Evolutionary conservation across 129 eudicot genomes (phyloP), one percentile per base, ranked within the genome.

Genomic region (Flaveria robusta): DNA sequence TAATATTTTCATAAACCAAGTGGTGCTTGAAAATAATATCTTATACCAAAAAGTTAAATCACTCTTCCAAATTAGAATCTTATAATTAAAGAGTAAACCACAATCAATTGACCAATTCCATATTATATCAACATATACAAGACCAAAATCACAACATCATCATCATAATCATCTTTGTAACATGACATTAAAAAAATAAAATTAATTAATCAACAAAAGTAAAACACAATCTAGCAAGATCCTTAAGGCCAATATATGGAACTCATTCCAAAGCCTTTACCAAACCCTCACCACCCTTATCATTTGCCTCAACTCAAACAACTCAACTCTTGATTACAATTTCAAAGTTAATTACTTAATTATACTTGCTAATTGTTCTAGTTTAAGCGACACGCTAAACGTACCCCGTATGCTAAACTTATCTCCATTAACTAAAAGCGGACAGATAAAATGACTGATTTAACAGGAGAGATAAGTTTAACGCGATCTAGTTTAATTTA

Each of bases 211-310:
- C 31, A 70, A 70, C 23, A 41, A 78, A 69, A 78, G 67, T 34
- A 68, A 79, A 72, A 71, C 84, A 74, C 70, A 74, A 73, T 80
- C 52, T 19, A 68, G 41, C 62, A 66, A 8, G 34, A 54, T 43
- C 66, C 24, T 49, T 29, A 74, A 74, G 19, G 39, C 79, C 62
- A 72, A 72, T 58, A 65, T 52, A 79, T 52, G 79, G 78, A 79
- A 71, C 74, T 72, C 50, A 72, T 72, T 79, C 83, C 83, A 79
- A 79, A 70, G 75, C 58, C 68, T 50, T 65, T 8, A 75, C 71
- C 79, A 75, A 66, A 77, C 73, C 34, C 66, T 64, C 27, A 55
- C 67, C 19, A 54, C 77, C 14, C 65, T 59, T 71, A 2, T 34
- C 5, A 34, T 34, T 34, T 34, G 39, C 39, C 4, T 34, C 1